Evolutionary conservation across 495 filamentous ascomycete genomes (phyloP), one percentile per base, ranked within the genome.

Genomic region (Aspergillus sclerotiicarbonarius): DNA sequence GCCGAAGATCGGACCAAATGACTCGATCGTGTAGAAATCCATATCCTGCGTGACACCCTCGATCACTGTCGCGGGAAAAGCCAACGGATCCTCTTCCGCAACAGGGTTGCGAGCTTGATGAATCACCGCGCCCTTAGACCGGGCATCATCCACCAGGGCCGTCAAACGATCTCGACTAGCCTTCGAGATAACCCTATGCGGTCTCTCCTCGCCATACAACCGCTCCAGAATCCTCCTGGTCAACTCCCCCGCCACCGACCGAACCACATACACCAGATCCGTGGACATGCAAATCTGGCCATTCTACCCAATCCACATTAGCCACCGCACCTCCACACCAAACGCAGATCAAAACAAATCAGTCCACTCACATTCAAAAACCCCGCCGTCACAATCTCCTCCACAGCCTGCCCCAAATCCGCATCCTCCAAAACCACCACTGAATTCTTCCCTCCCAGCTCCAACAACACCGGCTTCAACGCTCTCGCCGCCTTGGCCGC

Each of bases 251-350:
- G 72, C 74, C 56, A 80, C 59, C 35, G 57, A 37, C 2, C 49
- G 32, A 25, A 56, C 44, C 7, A 91, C 85, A 30, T 93, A 70
- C 62, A 93, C 86, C 16, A 85, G 81, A 69, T 94, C 90, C 0
- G 90, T 93, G 5, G 82, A 78, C 90, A 95, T 90, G 75, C 90
- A 95, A 41, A 91, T 84, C 71, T 95, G 90, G 1, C 90, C 90
- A 30, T 54, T 54, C 53, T 54, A 31, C 5, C 31, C 76, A 47
- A 2, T 3, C 2, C 10, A 19, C 4, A 30, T 52, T 13, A 52
- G 30, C 19, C 10, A 12, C 4, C n/a, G n/a, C n/a, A n/a, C n/a
- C n/a, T 19, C 18, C 1, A 15, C 12, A 20, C 10, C 18, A 4
- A 52, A 6, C 13, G 8, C 4, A 21, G 16, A 35, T 25, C 6